Conservation (phyloP, 2,329 filamentous ascomycete genomes). For the Rhinocladiella similis region DNA sequence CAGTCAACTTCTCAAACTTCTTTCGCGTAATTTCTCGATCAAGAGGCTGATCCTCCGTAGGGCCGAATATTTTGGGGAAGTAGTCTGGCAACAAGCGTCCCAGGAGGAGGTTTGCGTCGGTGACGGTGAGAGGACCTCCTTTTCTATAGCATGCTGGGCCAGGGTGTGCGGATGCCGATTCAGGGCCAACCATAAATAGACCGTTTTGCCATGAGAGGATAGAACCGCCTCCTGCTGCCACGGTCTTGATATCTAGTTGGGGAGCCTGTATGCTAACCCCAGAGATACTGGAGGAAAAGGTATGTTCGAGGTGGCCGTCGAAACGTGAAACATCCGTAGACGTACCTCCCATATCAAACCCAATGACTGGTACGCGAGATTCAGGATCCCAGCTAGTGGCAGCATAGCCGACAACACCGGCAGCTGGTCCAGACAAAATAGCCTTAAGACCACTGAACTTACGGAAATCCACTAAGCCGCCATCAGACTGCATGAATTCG, state of each 20-base stretch:
- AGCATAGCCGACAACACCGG: constrained; percentile 68
- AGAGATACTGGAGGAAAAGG: constrained; percentile 82
- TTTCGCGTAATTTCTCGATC: constrained; percentile 42
- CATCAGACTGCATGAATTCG: constrained; percentile 93
- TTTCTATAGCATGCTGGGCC: constrained; percentile 90
- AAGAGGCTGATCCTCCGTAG: constrained; percentile 71
- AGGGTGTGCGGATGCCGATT: constrained; percentile 84
- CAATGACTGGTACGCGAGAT: constrained; percentile 71
- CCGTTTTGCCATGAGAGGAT: constrained; percentile 77
- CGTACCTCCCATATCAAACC: constrained; percentile 87
- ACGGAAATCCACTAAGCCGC: constrained; percentile 54
- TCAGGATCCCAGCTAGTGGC: constrained; percentile 50
- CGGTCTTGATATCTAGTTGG: constrained; percentile 83
- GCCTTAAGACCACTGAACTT: constrained; percentile 74
- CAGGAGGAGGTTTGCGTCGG: constrained; percentile 83
- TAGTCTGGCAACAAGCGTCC: constrained; percentile 69
- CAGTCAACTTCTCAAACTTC: constrained; percentile 45
- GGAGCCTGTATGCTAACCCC: constrained; percentile 83
- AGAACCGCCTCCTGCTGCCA: constrained; percentile 64
- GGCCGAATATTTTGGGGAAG: constrained; percentile 90
- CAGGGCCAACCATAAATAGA: constrained; percentile 84
- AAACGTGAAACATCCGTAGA: constrained; percentile 83
- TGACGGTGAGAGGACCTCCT: constrained; percentile 85
- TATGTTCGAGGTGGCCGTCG: constrained; percentile 78
- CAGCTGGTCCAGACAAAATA: constrained; percentile 87